phyloP scores from a whole-genome alignment of 352 stramenopile genomes.

The Phytophthora rubi region DNA sequence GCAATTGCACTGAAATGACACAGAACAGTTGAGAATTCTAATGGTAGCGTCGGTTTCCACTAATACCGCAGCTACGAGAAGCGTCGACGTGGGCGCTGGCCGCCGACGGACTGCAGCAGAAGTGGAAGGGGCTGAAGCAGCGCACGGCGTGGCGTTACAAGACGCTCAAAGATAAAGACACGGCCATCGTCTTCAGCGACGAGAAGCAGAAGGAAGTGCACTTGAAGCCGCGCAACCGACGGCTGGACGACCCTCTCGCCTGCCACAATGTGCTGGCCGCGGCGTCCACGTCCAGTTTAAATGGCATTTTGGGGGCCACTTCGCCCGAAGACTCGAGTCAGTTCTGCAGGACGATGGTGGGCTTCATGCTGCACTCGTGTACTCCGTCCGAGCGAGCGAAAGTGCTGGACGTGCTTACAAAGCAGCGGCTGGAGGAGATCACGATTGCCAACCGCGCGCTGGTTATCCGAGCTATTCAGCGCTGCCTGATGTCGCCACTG shows the following conservation, averaged over 20 bases:
- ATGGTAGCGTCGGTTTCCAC: neutral
- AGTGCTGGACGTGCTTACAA: constrained; percentile 81
- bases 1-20: constrained; percentile 4
- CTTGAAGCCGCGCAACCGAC: constrained; percentile 62
- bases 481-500: constrained; percentile 71
- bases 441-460: constrained; percentile 77
- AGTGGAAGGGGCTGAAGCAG: constrained; percentile 86
- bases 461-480: constrained; percentile 83
- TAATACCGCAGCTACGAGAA: constrained; percentile 26
- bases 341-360: constrained; percentile 84
- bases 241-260: constrained; percentile 63
- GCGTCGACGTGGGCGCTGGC: constrained; percentile 82
- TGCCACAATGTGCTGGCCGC: constrained; percentile 79
- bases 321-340: constrained; percentile 77
- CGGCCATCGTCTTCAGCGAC: constrained; percentile 75
- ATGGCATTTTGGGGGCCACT: constrained; percentile 79
- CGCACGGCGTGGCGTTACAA: constrained; percentile 83
- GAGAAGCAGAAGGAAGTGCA: constrained; percentile 80
- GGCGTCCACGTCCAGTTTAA: constrained; percentile 67
- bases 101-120: constrained; percentile 75
- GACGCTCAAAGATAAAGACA: constrained; percentile 77
- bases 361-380: constrained; percentile 85
- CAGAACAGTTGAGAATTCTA: constrained; percentile 11
- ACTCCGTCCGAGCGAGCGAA: constrained; percentile 61
- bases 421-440: constrained; percentile 70